Evolutionary conservation across 805 yeast species (phyloP).

Genomic region (Pichia sporocuriosa): DNA sequence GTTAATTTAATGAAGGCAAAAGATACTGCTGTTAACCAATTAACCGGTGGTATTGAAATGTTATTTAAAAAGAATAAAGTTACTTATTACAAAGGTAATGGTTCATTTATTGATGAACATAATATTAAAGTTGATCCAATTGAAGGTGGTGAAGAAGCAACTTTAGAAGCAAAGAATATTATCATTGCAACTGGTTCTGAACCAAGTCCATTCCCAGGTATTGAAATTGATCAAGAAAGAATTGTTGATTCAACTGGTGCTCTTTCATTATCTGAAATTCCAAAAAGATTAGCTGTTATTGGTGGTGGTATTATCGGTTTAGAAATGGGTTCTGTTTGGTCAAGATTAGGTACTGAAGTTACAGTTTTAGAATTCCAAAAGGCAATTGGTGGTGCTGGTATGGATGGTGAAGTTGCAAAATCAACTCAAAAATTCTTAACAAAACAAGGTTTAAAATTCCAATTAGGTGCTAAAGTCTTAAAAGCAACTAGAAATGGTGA

Average conservation of each 20-base stretch:
- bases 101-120: conserved; percentile 78
- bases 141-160: conserved; percentile 72
- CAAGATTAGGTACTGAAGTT: conserved; percentile 92
- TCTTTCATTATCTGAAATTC: conserved; percentile 75
- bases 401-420: conserved; percentile 95
- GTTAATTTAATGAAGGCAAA: conserved; percentile 83
- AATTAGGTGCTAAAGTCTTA: conserved; percentile 84
- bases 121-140: conserved; percentile 74
- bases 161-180: conserved; percentile 75
- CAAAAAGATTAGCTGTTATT: conserved; percentile 84
- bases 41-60: conserved; percentile 92
- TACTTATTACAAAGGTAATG: conserved; percentile 89
- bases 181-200: conserved; percentile 98
- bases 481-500: conserved; percentile 88
- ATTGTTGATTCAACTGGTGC: conserved; percentile 96
- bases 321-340: conserved; percentile 98
- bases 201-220: conserved; percentile 98
- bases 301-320: conserved; percentile 99
- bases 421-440: conserved; percentile 80
- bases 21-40: conserved; percentile 79
- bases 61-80: conserved; percentile 94
- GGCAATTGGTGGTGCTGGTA: conserved; percentile 97
- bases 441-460: conserved; percentile 94
- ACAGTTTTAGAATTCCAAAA: conserved; percentile 87
- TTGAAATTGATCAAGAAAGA: conserved; percentile 92